Conservation (phyloP, 345 rosid species). For the Brassica juncea region DNA sequence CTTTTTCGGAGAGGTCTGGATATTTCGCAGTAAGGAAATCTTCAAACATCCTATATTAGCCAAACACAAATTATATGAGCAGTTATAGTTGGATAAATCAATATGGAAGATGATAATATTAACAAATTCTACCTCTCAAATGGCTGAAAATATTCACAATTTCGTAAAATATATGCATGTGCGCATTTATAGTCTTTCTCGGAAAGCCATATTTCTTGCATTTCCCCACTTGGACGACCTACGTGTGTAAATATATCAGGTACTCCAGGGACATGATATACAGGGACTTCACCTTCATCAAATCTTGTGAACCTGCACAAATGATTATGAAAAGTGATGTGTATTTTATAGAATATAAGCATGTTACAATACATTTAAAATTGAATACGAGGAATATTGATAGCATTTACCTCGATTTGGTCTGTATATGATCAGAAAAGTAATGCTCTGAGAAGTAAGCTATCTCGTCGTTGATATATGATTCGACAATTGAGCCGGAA, state of each 20-base stretch:
- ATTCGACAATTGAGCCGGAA: no score
- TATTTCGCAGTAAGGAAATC: not conserved
- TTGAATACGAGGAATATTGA: no score
- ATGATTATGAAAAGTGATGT: no score
- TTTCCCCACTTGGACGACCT: not conserved
- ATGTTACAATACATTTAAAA: no score
- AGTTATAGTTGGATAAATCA: not conserved
- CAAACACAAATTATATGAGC: not conserved
- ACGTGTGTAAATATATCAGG: not conserved
- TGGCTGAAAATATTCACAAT: not conserved
- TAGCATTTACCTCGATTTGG: no score
- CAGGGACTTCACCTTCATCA: not conserved
- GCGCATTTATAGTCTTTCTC: not conserved
- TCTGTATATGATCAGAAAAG: no score
- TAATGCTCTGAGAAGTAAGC: no score
- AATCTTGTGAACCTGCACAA: not conserved
- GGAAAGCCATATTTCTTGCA: not conserved
- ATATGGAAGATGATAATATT: not conserved
- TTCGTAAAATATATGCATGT: not conserved
- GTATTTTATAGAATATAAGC: no score
- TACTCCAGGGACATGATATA: not conserved
- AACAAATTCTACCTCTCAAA: not conserved
- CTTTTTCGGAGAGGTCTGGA: not conserved
- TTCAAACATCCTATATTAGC: not conserved
- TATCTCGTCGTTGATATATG: no score